phyloP scores from a whole-genome alignment of 805 yeast species.

The Lipomyces mesembrius region DNA sequence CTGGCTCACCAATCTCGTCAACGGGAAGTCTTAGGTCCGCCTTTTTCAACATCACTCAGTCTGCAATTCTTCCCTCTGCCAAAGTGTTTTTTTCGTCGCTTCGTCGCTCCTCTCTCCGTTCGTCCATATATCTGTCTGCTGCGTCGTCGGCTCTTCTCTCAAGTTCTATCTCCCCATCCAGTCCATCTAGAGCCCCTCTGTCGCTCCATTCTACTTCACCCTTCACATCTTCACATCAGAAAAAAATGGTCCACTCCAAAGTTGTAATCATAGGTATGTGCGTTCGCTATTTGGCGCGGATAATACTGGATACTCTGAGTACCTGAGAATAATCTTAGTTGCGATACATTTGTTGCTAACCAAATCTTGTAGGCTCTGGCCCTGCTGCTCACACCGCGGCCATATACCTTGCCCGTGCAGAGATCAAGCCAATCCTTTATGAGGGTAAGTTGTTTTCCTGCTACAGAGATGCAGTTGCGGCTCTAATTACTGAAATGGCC shows the following conservation, averaged over 20 bases:
- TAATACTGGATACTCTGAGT: not conserved
- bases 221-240: slow-evolving; percentile 3
- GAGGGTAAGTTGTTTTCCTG: slow-evolving; percentile 70
- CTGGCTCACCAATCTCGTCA: not conserved
- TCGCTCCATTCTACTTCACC: not conserved
- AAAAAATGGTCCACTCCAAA: slow-evolving; percentile 58
- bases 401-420: slow-evolving; percentile 94
- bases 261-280: slow-evolving; percentile 66
- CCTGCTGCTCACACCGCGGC: slow-evolving; percentile 99
- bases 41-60: not conserved
- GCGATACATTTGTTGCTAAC: not conserved
- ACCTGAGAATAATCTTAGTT: not conserved
- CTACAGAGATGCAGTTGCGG: not conserved
- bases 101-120: slow-evolving; percentile 9
- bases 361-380: slow-evolving; percentile 70
- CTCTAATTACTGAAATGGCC: not conserved
- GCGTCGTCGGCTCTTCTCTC: slow-evolving; percentile 8
- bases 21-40: not conserved
- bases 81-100: slow-evolving; percentile 7
- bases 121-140: slow-evolving; percentile 6
- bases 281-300: not conserved
- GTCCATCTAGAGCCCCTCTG: not conserved
- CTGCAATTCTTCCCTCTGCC: not conserved
- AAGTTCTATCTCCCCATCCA: slow-evolving; percentile 1
- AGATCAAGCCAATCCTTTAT: slow-evolving; percentile 87